Percentiles rank a stretch among this genome's conserved stretches.
Evolutionary conservation across 1,284 basidiomycete genomes (phyloP).

Genomic region (Peniophora sp.): DNA sequence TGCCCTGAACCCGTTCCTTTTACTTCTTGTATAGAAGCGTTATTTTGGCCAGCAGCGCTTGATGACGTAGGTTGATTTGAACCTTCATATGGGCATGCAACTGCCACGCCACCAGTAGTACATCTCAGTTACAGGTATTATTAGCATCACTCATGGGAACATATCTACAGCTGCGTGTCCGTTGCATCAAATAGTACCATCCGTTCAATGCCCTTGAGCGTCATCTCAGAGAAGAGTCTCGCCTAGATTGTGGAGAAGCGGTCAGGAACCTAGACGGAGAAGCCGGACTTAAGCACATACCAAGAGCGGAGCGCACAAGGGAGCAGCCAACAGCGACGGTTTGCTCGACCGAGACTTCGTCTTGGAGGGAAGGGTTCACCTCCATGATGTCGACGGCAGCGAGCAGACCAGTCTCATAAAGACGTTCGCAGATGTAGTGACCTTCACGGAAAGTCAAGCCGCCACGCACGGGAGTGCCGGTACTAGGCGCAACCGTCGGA

Average conservation of each 20-base stretch:
- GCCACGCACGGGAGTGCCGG: constrained; percentile 93
- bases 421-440: constrained; percentile 93
- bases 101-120: no score
- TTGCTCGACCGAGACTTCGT: constrained; percentile 68
- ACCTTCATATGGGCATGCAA: no score
- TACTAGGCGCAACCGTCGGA: constrained; percentile 89
- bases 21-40: no score
- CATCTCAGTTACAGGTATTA: no score
- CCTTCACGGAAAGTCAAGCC: constrained; percentile 97
- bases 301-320: constrained; percentile 83
- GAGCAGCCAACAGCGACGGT: constrained; percentile 95
- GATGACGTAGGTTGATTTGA: no score
- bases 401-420: constrained; percentile 89
- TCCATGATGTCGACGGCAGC: constrained; percentile 95
- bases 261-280: neutral
- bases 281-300: constrained; percentile 28
- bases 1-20: no score
- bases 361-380: constrained; percentile 88
- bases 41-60: no score
- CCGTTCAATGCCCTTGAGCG: neutral
- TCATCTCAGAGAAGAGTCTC: constrained; percentile 9
- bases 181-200: no score
- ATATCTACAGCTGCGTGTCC: no score
- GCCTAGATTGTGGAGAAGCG: constrained; percentile 5
- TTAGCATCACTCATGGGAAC: no score